Evolutionary conservation across 805 yeast genomes (phyloP).

Genomic region (Wickerhamiella australiensis): DNA sequence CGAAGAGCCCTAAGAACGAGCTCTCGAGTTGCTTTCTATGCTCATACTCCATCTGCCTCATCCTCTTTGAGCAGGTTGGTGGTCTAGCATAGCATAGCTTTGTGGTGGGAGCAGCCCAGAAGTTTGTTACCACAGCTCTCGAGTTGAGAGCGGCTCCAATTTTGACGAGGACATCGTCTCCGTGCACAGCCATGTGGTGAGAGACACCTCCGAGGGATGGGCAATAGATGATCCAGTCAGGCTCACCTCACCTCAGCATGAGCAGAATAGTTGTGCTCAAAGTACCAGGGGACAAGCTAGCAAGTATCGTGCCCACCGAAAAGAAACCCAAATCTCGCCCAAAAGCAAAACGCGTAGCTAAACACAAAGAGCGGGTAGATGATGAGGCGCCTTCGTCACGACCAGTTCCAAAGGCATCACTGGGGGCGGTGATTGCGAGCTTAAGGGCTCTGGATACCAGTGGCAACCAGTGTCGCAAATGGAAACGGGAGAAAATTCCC

Average conservation of each 20-base stretch:
- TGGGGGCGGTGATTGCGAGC: slow-evolving; percentile 27
- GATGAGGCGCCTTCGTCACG: slow-evolving; percentile 4
- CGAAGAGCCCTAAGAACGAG: no score
- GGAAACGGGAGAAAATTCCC: slow-evolving; percentile 33
- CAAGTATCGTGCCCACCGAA: not conserved
- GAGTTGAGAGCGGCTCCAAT: no score
- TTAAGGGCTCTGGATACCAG: slow-evolving; percentile 32
- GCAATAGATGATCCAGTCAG: not conserved
- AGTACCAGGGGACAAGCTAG: slow-evolving; percentile 6
- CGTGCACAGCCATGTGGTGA: no score
- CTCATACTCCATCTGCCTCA: no score
- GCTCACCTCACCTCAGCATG: slow-evolving; percentile 6
- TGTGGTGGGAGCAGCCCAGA: no score
- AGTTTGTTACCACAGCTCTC: no score
- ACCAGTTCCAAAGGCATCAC: slow-evolving; percentile 21
- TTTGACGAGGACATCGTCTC: no score
- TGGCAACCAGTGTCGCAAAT: slow-evolving; percentile 34
- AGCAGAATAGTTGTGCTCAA: slow-evolving; percentile 10
- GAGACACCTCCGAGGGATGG: no score
- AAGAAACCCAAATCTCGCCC: slow-evolving; percentile 4
- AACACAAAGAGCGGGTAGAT: not conserved
- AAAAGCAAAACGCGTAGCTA: not conserved
- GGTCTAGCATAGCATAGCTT: no score
- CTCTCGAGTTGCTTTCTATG: no score
- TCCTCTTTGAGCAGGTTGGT: no score